Percentiles rank a stretch among this genome's conserved stretches.
These are phyloP conservation scores for Penicillium aurantiogriseum DNA, from an alignment of 2,329 filamentous ascomycete species.

Conservation along the genomic window DNA sequence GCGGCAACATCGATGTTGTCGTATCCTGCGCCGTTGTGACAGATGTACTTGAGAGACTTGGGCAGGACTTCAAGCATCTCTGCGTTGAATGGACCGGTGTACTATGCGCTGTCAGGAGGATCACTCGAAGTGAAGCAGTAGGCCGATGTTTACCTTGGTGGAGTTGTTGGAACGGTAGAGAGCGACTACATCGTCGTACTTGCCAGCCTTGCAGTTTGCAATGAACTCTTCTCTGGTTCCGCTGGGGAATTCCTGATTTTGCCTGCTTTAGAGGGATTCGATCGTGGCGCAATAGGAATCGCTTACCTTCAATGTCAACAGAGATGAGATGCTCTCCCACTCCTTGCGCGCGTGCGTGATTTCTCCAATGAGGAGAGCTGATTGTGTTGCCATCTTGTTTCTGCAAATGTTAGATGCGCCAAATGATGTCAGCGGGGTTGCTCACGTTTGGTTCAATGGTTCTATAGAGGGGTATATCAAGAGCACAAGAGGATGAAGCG, in stretches of 20 bases:
- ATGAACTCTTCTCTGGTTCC: constrained; percentile 58
- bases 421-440: constrained; percentile 3
- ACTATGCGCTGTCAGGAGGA: constrained; percentile 19
- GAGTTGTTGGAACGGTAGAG: constrained; percentile 61
- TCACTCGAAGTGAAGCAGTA: not conserved
- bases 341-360: constrained; percentile 45
- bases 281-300: not conserved
- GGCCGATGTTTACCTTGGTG: constrained; percentile 39
- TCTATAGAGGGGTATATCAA: not conserved
- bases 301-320: constrained; percentile 43
- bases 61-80: constrained; percentile 50
- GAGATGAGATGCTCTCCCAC: constrained; percentile 44
- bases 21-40: constrained; percentile 59
- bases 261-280: not conserved
- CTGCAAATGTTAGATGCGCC: constrained; percentile 14
- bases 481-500: not conserved
- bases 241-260: constrained; percentile 40
- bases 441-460: not conserved
- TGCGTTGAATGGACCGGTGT: constrained; percentile 49
- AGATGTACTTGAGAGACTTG: constrained; percentile 49
- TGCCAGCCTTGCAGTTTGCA: constrained; percentile 53
- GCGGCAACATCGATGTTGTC: constrained; percentile 59
- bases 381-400: constrained; percentile 32
- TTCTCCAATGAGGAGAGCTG: constrained; percentile 47
- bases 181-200: constrained; percentile 55